A percentile compares a stretch with the other conserved stretches of the same genome.
Conservation (phyloP, 1,284 basidiomycete genomes). For the Sanghuangporus weigelae region DNA sequence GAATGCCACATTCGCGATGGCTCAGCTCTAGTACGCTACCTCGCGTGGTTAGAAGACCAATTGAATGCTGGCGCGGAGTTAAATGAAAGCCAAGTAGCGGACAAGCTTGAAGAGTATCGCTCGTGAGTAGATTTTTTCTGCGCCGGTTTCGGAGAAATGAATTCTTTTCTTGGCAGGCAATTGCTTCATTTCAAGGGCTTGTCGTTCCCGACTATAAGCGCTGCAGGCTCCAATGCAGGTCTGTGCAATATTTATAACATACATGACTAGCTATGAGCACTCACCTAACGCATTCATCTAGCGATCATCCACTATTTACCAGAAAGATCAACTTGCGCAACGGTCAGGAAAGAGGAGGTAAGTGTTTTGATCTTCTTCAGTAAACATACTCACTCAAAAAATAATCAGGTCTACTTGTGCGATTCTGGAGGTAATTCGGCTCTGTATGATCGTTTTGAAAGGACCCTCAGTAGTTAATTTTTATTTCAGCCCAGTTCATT, state of each 20-base stretch:
- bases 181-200: conserved; percentile 79
- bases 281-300: neutral
- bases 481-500: conserved; percentile 66
- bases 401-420: conserved; percentile 78
- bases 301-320: conserved; percentile 87
- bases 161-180: conserved; percentile 39
- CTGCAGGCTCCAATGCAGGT: conserved; percentile 86
- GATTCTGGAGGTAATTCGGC: conserved; percentile 74
- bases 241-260: conserved; percentile 21
- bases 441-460: conserved; percentile 14
- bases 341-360: conserved; percentile 72
- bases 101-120: conserved; percentile 75
- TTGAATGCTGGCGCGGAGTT: conserved; percentile 61
- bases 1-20: conserved; percentile 89
- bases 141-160: neutral
- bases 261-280: neutral
- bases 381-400: conserved; percentile 2
- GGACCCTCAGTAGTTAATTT: neutral
- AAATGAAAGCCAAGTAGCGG: conserved; percentile 80
- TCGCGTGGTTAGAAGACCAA: conserved; percentile 91
- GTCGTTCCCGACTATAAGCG: conserved; percentile 92
- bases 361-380: conserved; percentile 4
- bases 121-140: conserved; percentile 47
- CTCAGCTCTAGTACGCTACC: conserved; percentile 81
- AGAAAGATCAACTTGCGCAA: conserved; percentile 65